phyloP scores from a whole-genome alignment of 352 stramenopile genomes.

The Peronospora destructor region DNA sequence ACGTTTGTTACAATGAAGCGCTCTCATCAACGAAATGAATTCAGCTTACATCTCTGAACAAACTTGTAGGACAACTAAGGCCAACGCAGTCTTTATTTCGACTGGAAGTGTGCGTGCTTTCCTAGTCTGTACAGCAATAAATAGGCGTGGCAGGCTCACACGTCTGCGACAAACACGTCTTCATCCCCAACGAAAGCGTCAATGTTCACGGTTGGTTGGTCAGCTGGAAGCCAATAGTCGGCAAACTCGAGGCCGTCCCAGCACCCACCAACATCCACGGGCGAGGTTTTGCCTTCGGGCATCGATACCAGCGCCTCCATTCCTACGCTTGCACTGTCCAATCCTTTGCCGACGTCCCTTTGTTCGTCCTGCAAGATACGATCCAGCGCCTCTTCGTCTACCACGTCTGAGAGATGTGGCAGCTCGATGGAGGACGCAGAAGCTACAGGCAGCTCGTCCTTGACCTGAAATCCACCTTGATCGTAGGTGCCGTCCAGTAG shows the following conservation, averaged over 20 bases:
- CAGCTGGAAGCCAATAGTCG: conserved; percentile 23
- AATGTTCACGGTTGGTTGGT: conserved; percentile 18
- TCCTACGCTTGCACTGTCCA: conserved; percentile 16
- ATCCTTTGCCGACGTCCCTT: conserved; percentile 12
- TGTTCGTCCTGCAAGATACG: conserved; percentile 13
- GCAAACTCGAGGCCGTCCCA: conserved; percentile 28
- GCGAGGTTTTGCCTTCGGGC: conserved; percentile 30
- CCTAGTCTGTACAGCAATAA: conserved; percentile 27
- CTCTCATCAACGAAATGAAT: neutral
- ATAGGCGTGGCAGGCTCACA: conserved; percentile 26
- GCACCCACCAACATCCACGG: conserved; percentile 31
- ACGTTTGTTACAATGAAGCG: neutral
- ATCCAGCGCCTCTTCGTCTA: conserved; percentile 19
- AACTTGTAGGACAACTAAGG: neutral
- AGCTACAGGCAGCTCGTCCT: conserved; percentile 2
- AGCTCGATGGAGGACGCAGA: conserved; percentile 1
- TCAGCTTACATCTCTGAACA: neutral
- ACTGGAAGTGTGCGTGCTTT: neutral
- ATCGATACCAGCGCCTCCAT: conserved; percentile 15
- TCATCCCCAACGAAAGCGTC: conserved; percentile 26
- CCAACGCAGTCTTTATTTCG: conserved; percentile 10
- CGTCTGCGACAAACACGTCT: conserved; percentile 28
- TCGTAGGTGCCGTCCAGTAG: conserved; percentile 26
- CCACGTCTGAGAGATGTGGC: neutral
- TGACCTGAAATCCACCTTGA: conserved; percentile 8